Conservation (phyloP, 495 filamentous ascomycete genomes). For the Clohesyomyces aquaticus region DNA sequence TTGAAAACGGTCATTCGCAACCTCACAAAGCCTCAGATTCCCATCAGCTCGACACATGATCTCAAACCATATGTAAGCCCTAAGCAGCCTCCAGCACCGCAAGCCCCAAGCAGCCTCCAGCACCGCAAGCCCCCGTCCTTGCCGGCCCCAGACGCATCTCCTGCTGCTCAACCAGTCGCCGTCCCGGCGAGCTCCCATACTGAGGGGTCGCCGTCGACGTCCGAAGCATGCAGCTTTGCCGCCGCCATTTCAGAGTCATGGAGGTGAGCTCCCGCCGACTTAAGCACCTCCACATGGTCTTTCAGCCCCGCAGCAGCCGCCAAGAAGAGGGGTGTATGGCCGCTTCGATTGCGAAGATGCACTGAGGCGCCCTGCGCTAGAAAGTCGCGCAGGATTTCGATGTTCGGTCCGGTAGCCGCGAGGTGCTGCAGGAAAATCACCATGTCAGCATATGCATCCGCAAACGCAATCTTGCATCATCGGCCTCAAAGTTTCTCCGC, state of each 20-base stretch:
- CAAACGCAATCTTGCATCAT: constrained; percentile 34
- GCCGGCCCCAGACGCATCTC: background rate
- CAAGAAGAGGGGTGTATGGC: constrained; percentile 81
- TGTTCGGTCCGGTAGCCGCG: constrained; percentile 61
- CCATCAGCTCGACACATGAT: background rate
- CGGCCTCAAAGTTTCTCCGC: constrained; percentile 22
- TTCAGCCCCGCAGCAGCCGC: constrained; percentile 66
- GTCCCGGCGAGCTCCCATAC: constrained; percentile 26
- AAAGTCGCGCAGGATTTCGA: constrained; percentile 70
- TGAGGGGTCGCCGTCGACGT: constrained; percentile 31
- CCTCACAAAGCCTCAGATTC: background rate
- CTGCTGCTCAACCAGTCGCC: constrained; percentile 28
- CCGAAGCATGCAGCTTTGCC: constrained; percentile 36
- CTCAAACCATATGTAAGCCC: no score
- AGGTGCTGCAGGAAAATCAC: constrained; percentile 58
- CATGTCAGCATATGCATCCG: constrained; percentile 24
- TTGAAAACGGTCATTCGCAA: background rate
- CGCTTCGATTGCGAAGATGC: constrained; percentile 77
- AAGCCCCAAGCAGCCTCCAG: constrained; percentile 16
- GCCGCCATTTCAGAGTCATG: constrained; percentile 61
- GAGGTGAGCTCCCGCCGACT: constrained; percentile 71
- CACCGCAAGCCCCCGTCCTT: constrained; percentile 28
- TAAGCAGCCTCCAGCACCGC: constrained; percentile 22
- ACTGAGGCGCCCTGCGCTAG: constrained; percentile 81
- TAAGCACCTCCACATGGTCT: constrained; percentile 68